A percentile compares a stretch with the other conserved stretches of the same genome.
These are phyloP conservation scores for Colletotrichum sidae DNA, from an alignment of 2,329 filamentous ascomycete genomes.

Conservation along the genomic window DNA sequence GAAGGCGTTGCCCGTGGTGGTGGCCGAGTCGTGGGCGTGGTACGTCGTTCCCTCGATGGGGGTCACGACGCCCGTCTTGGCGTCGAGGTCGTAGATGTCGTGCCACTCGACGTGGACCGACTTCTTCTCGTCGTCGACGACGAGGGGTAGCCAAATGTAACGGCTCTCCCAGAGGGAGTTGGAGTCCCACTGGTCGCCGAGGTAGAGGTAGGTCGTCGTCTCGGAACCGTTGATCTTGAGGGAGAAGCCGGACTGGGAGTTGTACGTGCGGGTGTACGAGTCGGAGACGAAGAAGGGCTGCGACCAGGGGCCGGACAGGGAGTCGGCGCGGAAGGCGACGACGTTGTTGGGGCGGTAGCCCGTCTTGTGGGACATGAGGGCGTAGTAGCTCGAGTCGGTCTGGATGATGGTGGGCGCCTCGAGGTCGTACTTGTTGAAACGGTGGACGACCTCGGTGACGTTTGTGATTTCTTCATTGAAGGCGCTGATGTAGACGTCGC, in stretches of 20 bases:
- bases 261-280: conserved; percentile 62
- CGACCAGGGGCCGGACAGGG: conserved; percentile 61
- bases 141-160: conserved; percentile 66
- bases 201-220: conserved; percentile 61
- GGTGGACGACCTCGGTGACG: conserved; percentile 63
- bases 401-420: conserved; percentile 71
- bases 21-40: conserved; percentile 53
- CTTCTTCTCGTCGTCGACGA: conserved; percentile 62
- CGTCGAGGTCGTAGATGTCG: conserved; percentile 64
- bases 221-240: conserved; percentile 60
- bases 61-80: conserved; percentile 60
- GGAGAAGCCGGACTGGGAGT: conserved; percentile 63
- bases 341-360: conserved; percentile 73
- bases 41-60: conserved; percentile 61
- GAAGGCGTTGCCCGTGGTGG: conserved; percentile 55
- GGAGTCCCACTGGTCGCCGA: conserved; percentile 63
- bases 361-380: conserved; percentile 72
- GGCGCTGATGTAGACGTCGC: conserved; percentile 67
- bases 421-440: conserved; percentile 69
- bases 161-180: conserved; percentile 66
- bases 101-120: conserved; percentile 62
- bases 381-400: conserved; percentile 69
- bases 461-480: conserved; percentile 65
- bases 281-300: conserved; percentile 62
- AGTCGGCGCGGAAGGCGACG: conserved; percentile 65